Evolutionary conservation across 495 filamentous ascomycete genomes (phyloP), one percentile per base, ranked within the genome.

Genomic region (Penicillium pancosmium): DNA sequence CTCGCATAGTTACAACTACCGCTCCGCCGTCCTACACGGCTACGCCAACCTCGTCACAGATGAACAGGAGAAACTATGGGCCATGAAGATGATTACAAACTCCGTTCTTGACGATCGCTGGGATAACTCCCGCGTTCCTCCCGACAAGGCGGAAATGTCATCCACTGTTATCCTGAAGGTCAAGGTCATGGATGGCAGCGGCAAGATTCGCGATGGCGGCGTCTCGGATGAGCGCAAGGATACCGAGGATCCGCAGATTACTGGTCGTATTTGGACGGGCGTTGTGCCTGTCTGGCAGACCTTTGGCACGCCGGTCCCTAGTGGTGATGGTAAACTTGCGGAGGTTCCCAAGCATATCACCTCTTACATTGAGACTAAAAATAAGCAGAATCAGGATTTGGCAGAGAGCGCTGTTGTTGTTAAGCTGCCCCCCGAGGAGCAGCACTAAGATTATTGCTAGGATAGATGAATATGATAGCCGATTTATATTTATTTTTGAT

Each of bases 1-100:
- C 73, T 78, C 80, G 19, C 91, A 96, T 77, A 90, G 82, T 69
- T 93, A 90, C 78, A 96, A 96, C 77, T 97, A 94, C 76, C 91
- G 91, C 65, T 91, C 87, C 43, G 92, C 89, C 7, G 73, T 90
- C 15, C 78, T 95, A 25, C 90, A 92, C 67, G 92, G 93, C 5
- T 83, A 86, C 66, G 93, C 90, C 12, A 73, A 64, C 1, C 66
- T 89, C 10, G 91, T 97, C 19, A 82, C 80, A 15, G 83, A 86
- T 54, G 67, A 72, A 2, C 83, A 79, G 7, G 92, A 96, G 70
- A 92, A 93, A 68, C 70, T 90, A 6, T 96, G 83, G 77, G 93
- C 92, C 1, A 90, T 97, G 88, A 73, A 88, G 59, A 73, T 91
- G 21, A 84, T 97, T 61, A 96, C 93, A 5, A 82, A 96, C 68